Conservation (phyloP, 106 monocot species). For the Dendrobium nobile region DNA sequence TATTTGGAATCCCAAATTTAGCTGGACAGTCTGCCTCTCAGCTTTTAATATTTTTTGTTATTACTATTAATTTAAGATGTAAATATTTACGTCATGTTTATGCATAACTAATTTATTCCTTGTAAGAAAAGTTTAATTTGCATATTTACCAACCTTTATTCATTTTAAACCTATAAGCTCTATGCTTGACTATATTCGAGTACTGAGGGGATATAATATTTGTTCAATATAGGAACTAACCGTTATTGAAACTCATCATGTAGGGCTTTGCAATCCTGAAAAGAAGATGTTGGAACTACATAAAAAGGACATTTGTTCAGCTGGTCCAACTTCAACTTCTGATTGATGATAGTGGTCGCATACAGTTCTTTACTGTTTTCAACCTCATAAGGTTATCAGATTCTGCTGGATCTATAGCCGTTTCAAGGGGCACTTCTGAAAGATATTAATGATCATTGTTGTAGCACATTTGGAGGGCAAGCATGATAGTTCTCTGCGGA, state of each 20-base stretch:
- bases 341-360: background rate
- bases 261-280: slow-evolving; percentile 68
- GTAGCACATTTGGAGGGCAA: too few species aligned
- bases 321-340: slow-evolving; percentile 18
- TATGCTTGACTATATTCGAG: background rate
- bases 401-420: too few species aligned
- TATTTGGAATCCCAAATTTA: too few species aligned
- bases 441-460: too few species aligned
- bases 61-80: too few species aligned
- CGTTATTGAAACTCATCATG: background rate
- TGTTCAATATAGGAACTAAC: background rate
- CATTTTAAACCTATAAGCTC: background rate
- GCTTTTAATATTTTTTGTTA: too few species aligned
- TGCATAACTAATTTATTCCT: background rate
- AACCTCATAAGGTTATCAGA: too few species aligned
- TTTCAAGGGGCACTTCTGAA: too few species aligned
- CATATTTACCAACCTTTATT: background rate
- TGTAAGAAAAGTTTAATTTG: background rate
- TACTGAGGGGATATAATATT: background rate
- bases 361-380: too few species aligned
- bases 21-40: too few species aligned
- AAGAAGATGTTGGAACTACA: slow-evolving; percentile 56
- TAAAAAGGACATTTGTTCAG: slow-evolving; percentile 42
- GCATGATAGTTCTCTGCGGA: too few species aligned
- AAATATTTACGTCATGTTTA: background rate